Evolutionary conservation across 2,329 filamentous ascomycete genomes (phyloP), one percentile per base, ranked within the genome.

Genomic region (Alternaria dauci): DNA sequence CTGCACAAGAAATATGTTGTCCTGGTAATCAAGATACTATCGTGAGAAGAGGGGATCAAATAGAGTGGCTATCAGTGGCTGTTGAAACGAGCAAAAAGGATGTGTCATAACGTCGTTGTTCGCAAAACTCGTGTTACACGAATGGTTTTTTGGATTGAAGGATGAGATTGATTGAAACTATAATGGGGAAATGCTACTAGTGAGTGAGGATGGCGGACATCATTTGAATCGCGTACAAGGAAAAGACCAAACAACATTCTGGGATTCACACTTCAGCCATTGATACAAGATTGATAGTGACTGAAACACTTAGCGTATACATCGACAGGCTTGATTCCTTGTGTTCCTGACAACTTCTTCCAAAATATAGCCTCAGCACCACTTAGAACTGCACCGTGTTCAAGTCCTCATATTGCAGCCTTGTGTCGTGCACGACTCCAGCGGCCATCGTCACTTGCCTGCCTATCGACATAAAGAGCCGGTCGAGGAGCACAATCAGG

Each of bases 261-360:
- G 6, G 23, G 5, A 12, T 25, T 50, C 20, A 38, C 46, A 50
- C 5, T 14, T 2, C 20, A 3, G 8, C 14, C 3, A 0, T 38
- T 50, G 46, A 14, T 8, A 20, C 32, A 32, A 50, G n/a, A 50
- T 8, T 2, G 3, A 1, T 4, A 25, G 2, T 16, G 23, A 38
- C 20, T 25, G 8, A 2, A 50, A 18, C 20, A 14, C 16, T 18
- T 4, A 2, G 7, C 30, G 4, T 1, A 36, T 3, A 8, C 4
- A 11, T 36, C 3, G 1, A 36, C 8, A 8, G 1, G 5, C 36
- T 26, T 0, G 5, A 12, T 2, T 8, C 23, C 18, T 8, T 16
- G 4, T 8, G n/a, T 5, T 47, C n/a, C 2, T 14, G 14, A 14
- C 14, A 4, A 2, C 14, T 5, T 23, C 6, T 23, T 7, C 12